Evolutionary conservation across 2,329 filamentous ascomycete genomes (phyloP), one percentile per base, ranked within the genome.

Genomic region (Alternaria viburni): DNA sequence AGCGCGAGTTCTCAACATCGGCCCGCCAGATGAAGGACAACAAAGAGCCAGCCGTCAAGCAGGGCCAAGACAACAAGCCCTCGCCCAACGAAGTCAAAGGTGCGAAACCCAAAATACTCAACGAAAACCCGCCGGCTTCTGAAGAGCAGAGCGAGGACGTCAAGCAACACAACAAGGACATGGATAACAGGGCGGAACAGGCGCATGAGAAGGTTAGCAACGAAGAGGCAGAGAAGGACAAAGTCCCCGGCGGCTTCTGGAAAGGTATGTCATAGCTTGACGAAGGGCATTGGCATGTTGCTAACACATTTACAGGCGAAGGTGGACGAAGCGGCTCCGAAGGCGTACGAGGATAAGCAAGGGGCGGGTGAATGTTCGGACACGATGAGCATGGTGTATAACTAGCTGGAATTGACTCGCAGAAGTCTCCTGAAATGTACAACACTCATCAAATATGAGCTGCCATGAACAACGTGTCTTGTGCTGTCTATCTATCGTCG

Each of bases 101-200:
- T 61, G 75, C 81, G 73, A 67, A 81, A 68, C 82, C 82, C 19
- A 83, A 82, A 72, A 83, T 84, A 50, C 70, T 81, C 23, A 75
- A 77, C 55, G 76, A 77, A 43, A 74, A 67, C 30, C 70, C 77
- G 28, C 81, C 82, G 8, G 57, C 47, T 3, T 68, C 74, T 46
- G 68, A 69, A 26, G 68, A 79, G 12, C 68, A 77, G 61, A 77
- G 78, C 30, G 68, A 77, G 65, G 79, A 81, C 13, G 81, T 83
- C 21, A 77, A 74, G 76, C 55, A 80, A 70, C 82, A 84, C 69
- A 84, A 84, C 64, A 57, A 74, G 66, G 81, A 83, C 67, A 78
- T 84, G 76, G 79, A 80, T 26, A 62, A 78, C 54, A 75, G 81
- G 69, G 74, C 78, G 70, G 81, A 83, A 68, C 79, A 74, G 76